Percentiles rank a stretch among this genome's conserved stretches.
These are phyloP conservation scores for Plasmodium coatneyi DNA, from an alignment of 169 alveolate genomes.

Conservation along the genomic window DNA sequence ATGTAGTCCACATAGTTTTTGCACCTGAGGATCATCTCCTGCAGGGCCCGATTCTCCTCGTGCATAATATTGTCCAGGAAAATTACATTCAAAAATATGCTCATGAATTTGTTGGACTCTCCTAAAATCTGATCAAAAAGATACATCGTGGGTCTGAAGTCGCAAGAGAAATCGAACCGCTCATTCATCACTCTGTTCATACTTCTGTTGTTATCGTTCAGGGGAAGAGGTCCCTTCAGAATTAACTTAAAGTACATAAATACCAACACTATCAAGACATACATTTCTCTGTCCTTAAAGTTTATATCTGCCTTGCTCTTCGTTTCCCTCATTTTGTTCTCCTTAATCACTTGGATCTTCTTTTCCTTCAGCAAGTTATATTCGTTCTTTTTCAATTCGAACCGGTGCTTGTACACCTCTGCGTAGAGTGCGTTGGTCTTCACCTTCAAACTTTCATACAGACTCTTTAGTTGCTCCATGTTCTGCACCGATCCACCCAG, in stretches of 20 bases:
- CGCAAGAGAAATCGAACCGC: conserved; percentile 44
- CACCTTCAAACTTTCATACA: conserved; percentile 31
- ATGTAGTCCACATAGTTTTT: conserved; percentile 36
- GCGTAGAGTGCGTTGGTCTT: conserved; percentile 51
- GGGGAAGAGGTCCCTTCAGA: conserved; percentile 65
- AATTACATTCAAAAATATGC: conserved; percentile 28
- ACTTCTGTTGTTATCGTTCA: conserved; percentile 26
- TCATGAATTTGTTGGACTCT: conserved; percentile 66
- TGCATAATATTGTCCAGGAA: conserved; percentile 66
- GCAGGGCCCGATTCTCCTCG: conserved; percentile 37
- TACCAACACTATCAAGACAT: conserved; percentile 35
- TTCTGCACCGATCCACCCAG: not conserved
- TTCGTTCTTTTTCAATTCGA: conserved; percentile 50
- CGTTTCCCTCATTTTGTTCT: conserved; percentile 32
- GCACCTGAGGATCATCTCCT: conserved; percentile 11
- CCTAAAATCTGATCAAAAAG: conserved; percentile 57
- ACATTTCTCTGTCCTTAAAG: conserved; percentile 70
- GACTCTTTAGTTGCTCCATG: conserved; percentile 17
- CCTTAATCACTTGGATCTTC: conserved; percentile 40
- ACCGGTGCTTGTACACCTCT: conserved; percentile 38
- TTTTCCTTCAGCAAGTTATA: conserved; percentile 43
- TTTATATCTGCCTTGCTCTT: conserved; percentile 66
- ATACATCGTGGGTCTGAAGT: conserved; percentile 74
- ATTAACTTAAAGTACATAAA: conserved; percentile 69
- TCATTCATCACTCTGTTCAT: conserved; percentile 68